Base-by-base conservation (phyloP, 331 rosid species). In the Phaseolus coccineus region DNA sequence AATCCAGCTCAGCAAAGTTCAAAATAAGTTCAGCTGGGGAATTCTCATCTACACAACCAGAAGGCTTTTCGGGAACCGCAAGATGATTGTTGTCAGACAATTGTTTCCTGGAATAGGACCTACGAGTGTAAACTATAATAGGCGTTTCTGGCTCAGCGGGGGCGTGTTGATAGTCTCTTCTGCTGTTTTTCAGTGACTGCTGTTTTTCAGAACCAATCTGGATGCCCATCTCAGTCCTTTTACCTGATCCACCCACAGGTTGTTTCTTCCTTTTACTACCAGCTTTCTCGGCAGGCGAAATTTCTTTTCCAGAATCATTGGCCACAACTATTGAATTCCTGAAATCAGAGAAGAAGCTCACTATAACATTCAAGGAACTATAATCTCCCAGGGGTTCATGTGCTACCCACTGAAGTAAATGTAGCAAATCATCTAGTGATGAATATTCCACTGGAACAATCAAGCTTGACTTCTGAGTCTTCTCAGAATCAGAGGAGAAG, bases 261-360 rank as follows among this genome's bases (percentile, higher is more conserved):
- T 2, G 71, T 44, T 74, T 66, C 80, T 74, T 81, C 63, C 64
- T 44, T 81, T 56, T 81, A 15, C 76, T 33, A 52, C 76, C 56
- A 66, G 57, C 67, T 47, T 81, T 37, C 9, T 31, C 33, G 15
- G 80, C 47, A 44, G 76, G 56, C n/a, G 59, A 31, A 58, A 47
- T 81, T 59, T 74, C 84, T 74, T 81, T 59, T 30, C 44, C 76
- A 44, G 71, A 74, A 67, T 56, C 62, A 56, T 46, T 30, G 31
- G 35, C 56, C 63, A 46, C 52, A 44, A 44, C 27, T 77, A 74
- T 33, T 81, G 84, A 81, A 81, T 81, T 81, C 76, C 80, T 74
- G 56, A 81, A 81, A 74, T 81, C 84, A 33, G 84, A 56, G 77
- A 81, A 81, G 65, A 81, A 81, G 68, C 84, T 81, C 35, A 47